These are phyloP conservation scores for Komagataea norvegica DNA, from an alignment of 1,139 yeast species.

Conservation along the genomic window DNA sequence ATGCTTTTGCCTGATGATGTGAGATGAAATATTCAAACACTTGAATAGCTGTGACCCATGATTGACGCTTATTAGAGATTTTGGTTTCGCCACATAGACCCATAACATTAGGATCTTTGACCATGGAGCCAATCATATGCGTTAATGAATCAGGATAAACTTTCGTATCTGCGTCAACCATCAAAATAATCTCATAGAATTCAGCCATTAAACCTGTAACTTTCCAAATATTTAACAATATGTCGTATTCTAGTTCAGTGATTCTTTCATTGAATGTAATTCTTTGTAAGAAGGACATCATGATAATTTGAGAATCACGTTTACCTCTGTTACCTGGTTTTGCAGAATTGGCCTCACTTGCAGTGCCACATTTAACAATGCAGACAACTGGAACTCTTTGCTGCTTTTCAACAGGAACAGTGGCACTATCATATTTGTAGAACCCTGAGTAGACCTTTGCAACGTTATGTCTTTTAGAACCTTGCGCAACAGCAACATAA, in stretches of 20 bases:
- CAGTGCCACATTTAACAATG: conserved; percentile 90
- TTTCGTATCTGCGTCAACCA: conserved; percentile 98
- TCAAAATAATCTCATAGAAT: conserved; percentile 75
- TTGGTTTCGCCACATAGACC: conserved; percentile 98
- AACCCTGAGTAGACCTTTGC: conserved; percentile 94
- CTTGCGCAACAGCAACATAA: conserved; percentile 92
- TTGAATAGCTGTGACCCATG: conserved; percentile 95
- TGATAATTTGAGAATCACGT: conserved; percentile 90
- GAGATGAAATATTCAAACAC: conserved; percentile 95
- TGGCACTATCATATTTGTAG: conserved; percentile 70
- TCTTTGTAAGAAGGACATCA: conserved; percentile 90
- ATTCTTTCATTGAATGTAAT: conserved; percentile 94
- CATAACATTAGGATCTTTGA: conserved; percentile 84
- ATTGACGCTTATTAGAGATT: conserved; percentile 76
- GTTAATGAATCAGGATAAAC: conserved; percentile 87
- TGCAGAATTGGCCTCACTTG: conserved; percentile 68
- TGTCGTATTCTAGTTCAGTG: conserved; percentile 88
- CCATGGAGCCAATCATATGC: conserved; percentile 93
- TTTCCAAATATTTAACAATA: conserved; percentile 75
- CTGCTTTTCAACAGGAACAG: conserved; percentile 75
- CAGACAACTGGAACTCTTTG: conserved; percentile 83
- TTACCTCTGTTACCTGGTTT: conserved; percentile 99
- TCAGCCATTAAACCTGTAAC: conserved; percentile 87
- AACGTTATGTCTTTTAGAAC: conserved; percentile 91
- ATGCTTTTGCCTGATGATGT: conserved; percentile 94